A percentile compares a stretch with the other conserved stretches of the same genome.
Conservation (phyloP, 805 yeast genomes). For the Saturnispora saitoi region DNA sequence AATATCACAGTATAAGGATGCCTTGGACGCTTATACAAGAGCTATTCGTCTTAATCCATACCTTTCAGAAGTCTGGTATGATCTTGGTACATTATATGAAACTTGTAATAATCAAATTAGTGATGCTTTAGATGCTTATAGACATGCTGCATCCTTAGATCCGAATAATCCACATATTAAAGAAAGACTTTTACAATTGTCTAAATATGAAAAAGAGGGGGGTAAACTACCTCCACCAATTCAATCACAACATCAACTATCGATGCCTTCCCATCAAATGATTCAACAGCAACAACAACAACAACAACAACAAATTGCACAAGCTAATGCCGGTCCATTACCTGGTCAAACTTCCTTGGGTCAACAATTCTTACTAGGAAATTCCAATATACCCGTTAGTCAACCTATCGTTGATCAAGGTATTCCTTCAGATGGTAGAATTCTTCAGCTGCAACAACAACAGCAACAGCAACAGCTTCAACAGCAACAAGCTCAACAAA, state of each 20-base stretch:
- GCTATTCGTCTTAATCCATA: conserved; percentile 95
- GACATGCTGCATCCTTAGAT: conserved; percentile 91
- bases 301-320: conserved; percentile 22
- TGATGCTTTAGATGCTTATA: conserved; percentile 95
- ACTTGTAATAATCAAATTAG: conserved; percentile 92
- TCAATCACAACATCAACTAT: conserved; percentile 48
- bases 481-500: conserved; percentile 3
- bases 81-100: conserved; percentile 92
- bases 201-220: conserved; percentile 62
- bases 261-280: conserved; percentile 32
- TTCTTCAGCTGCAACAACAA: conserved; percentile 5
- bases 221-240: conserved; percentile 48
- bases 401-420: not conserved
- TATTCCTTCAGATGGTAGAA: conserved; percentile 1
- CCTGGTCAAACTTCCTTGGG: conserved; percentile 24
- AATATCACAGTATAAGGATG: conserved; percentile 92
- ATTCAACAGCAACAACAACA: conserved; percentile 28
- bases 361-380: conserved; percentile 18
- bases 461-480: conserved; percentile 6
- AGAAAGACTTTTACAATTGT: conserved; percentile 81
- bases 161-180: conserved; percentile 92
- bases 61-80: conserved; percentile 97
- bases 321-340: conserved; percentile 19
- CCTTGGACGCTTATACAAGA: conserved; percentile 93
- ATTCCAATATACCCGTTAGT: not conserved